Evolutionary conservation across 306 rosid species (phyloP), one percentile per base, ranked within the genome.

Genomic region (Fagus sylvatica): DNA sequence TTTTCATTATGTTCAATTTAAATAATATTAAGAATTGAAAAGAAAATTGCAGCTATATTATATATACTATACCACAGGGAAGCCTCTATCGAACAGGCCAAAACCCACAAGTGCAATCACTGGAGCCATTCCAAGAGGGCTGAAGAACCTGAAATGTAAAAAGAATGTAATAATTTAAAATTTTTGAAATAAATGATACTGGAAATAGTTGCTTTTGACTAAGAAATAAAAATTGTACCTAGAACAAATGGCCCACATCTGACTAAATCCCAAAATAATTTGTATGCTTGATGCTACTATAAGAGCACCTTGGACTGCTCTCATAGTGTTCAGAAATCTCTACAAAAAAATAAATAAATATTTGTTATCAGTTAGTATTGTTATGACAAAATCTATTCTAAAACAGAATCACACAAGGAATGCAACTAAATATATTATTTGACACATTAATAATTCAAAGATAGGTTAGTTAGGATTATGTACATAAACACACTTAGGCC

Each of bases 121-220:
- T 34, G 99, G 99, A 74, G 87, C 98, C 99, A 96, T 96, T 80
- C 96, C 97, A 75, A 96, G 94, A n/a, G 99, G 99, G 53, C 99
- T 96, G 87, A 96, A 96, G 90, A 93, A 93, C 86, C 99, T 96
- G 90, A 55, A 33, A 73, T 46, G 61, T 11, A 33, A 5, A 73
- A 73, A 53, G 53, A 53, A 51, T 40, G 34, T 74, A 60, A 22
- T n/a, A 41, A 55, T 69, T 70, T 76, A n/a, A n/a, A 4, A n/a
- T 66, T 6, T 13, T 48, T 9, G 3, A 12, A 32, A 16, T 59
- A 53, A 46, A 28, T 49, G 34, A 19, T 43, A 46, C 49, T 49
- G 0, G 51, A 76, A 71, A n/a, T 72, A 53, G 59, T 59, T 30
- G 60, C 64, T 53, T 46, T 78, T 13, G 7, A 53, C 67, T 33